These are phyloP conservation scores for Fagopyrum tataricum DNA, from an alignment of 148 eudicot species.

Conservation along the genomic window DNA sequence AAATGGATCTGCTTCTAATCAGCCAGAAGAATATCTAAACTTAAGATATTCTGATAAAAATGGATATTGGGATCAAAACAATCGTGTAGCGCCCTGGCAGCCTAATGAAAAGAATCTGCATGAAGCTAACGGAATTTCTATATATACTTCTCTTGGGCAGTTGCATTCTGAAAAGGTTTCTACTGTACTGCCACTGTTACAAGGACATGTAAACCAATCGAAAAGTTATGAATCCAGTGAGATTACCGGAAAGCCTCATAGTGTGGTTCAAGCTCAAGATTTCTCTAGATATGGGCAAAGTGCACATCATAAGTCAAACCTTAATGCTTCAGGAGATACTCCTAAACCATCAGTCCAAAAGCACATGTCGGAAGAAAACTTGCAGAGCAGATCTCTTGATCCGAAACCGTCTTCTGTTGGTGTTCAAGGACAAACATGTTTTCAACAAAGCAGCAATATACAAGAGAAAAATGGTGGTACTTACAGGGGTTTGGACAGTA, in stretches of 20 bases:
- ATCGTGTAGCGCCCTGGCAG: conserved; percentile 16
- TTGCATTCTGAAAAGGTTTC: conserved; percentile 23
- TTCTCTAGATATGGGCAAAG: conserved; percentile 2
- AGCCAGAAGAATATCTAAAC: conserved; percentile 19
- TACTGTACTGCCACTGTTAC: conserved; percentile 16
- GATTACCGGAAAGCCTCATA: conserved; percentile 7
- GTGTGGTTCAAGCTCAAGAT: conserved; percentile 9
- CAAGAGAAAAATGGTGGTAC: conserved; percentile 18
- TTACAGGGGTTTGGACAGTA: conserved; percentile 13
- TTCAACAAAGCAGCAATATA: conserved; percentile 22
- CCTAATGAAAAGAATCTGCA: conserved; percentile 19
- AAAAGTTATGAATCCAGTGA: conserved; percentile 12
- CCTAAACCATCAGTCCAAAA: background rate
- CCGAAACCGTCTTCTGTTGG: conserved; percentile 16
- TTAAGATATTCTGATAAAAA: conserved; percentile 19
- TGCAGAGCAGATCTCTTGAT: conserved; percentile 16
- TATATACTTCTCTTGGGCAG: conserved; percentile 26
- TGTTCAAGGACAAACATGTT: conserved; percentile 19
- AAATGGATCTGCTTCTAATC: conserved; percentile 14
- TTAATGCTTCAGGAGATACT: conserved; percentile 10
- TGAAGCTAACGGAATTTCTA: conserved; percentile 15
- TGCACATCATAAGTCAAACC: background rate
- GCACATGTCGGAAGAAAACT: conserved; percentile 3
- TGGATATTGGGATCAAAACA: conserved; percentile 23
- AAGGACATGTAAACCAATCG: background rate